Conservation (phyloP, 176 grass and related monocot species). For the Saccharum officinarum region DNA sequence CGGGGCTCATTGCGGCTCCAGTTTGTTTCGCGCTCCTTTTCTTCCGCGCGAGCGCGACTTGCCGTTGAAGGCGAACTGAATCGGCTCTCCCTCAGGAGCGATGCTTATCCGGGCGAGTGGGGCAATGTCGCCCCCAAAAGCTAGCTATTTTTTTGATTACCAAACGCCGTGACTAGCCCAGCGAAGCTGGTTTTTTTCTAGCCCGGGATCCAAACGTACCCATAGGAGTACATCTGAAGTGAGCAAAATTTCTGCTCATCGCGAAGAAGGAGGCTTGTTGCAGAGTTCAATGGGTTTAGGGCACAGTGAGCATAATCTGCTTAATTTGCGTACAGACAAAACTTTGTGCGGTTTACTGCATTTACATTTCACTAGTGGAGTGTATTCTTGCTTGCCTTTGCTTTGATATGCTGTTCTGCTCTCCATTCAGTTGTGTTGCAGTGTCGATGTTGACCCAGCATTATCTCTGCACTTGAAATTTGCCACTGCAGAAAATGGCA, state of each 20-base stretch:
- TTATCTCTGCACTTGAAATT: slow-evolving; percentile 13
- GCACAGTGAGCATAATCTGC: background rate
- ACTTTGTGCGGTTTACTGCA: background rate
- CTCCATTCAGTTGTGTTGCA: background rate
- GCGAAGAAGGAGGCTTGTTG: background rate
- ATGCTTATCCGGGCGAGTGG: too few relatives aligned
- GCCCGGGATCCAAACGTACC: too few relatives aligned
- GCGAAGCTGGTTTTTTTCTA: too few relatives aligned
- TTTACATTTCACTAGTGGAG: background rate
- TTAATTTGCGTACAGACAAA: background rate
- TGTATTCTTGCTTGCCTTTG: background rate
- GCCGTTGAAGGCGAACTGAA: too few relatives aligned
- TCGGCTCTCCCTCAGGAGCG: too few relatives aligned
- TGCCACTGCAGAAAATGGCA: slow-evolving; percentile 40
- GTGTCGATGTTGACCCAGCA: background rate
- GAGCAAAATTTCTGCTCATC: background rate
- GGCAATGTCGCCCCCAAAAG: too few relatives aligned
- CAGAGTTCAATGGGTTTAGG: background rate
- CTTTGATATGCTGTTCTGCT: background rate
- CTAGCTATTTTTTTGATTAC: too few relatives aligned
- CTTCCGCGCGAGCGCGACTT: too few relatives aligned
- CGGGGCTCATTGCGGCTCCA: too few relatives aligned
- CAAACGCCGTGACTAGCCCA: too few relatives aligned
- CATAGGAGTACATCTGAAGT: background rate
- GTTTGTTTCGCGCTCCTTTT: too few relatives aligned